Base-by-base conservation (phyloP, 176 grass and related monocot genomes). In the Elaeis guineensis region DNA sequence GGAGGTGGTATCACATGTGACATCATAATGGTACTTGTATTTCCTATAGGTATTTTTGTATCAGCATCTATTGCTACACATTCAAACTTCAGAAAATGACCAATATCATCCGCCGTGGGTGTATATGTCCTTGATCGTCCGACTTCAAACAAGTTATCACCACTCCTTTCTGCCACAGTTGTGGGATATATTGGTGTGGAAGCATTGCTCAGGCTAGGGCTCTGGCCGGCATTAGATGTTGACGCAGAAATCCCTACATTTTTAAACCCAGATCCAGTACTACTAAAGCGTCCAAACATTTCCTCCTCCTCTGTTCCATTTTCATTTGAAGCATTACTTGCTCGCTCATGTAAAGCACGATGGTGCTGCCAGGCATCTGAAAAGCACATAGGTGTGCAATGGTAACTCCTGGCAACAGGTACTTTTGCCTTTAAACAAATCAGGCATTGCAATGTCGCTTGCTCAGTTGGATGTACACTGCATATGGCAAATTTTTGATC, bases 351-450 rank as follows among this genome's bases (percentile, higher is more conserved):
- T 71, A 99, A 83, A 75, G 82, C 79, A 57, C 78, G 80, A 71
- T 99, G 94, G 60, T 89, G 88, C 73, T 86, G 88, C 94, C 94
- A 99, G 29, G 88, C 87, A 78, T 93, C 94, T 65, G 82, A 74
- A 64, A 99, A 99, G 54, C 94, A 99, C 72, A 80, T 99, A 57
- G 94, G 58, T 19, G 84, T 83, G 73, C 94, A 99, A 58, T 99
- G 94, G 28, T 89, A 99, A 64, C 94, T 99, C 80, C 92, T 99
- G 29, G 79, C 74, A 75, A 81, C 64, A 69, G 94, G 94, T 69
- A 99, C 79, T 81, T 98, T 99, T 79, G 85, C 90, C 76, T 99
- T 99, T 17, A 99, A 14, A 75, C 94, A 99, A 35, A 84, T 85
- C 16, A 99, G 63, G 64, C 94, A 99, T 73, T 99, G 94, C 58